These are phyloP conservation scores for Quercus ilex DNA, from an alignment of 306 rosid genomes.

Conservation along the genomic window DNA sequence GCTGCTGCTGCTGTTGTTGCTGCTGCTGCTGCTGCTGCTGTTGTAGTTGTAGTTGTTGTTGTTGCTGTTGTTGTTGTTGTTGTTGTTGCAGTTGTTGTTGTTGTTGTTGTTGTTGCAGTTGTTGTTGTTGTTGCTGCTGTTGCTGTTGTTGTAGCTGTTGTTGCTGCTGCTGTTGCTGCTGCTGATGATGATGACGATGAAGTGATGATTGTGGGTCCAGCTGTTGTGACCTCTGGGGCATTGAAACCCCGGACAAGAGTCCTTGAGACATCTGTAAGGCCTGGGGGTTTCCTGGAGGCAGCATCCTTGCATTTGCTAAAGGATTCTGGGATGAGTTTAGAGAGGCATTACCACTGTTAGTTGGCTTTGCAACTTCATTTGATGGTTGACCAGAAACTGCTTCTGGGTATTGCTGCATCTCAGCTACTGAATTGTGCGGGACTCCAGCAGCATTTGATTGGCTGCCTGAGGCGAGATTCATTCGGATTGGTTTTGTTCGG, in stretches of 20 bases:
- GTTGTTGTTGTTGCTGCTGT: conserved; percentile 10
- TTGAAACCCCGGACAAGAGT: conserved; percentile 61
- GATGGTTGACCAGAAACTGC: conserved; percentile 51
- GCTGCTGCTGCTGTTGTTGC: conserved; percentile 34
- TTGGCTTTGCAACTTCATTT: conserved; percentile 64
- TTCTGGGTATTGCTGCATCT: conserved; percentile 80
- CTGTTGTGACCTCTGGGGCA: conserved; percentile 69
- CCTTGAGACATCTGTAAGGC: conserved; percentile 94
- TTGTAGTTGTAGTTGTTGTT: no score
- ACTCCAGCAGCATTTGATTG: conserved; percentile 47
- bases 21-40: conserved; percentile 19
- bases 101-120: conserved; percentile 35
- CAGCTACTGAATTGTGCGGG: conserved; percentile 49
- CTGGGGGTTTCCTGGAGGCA: conserved; percentile 84
- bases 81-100: conserved; percentile 37
- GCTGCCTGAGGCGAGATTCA: conserved; percentile 42
- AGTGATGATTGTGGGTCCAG: conserved; percentile 63
- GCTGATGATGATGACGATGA: conserved; percentile 33
- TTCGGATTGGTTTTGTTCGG: conserved; percentile 49
- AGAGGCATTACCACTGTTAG: conserved; percentile 41
- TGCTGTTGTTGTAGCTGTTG: background rate
- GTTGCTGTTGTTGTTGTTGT: no score
- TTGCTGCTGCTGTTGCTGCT: background rate
- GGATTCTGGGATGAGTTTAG: conserved; percentile 65
- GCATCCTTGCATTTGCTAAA: conserved; percentile 68